Base-by-base conservation (phyloP, 345 rosid genomes). In the Raphanus raphanistrum region DNA sequence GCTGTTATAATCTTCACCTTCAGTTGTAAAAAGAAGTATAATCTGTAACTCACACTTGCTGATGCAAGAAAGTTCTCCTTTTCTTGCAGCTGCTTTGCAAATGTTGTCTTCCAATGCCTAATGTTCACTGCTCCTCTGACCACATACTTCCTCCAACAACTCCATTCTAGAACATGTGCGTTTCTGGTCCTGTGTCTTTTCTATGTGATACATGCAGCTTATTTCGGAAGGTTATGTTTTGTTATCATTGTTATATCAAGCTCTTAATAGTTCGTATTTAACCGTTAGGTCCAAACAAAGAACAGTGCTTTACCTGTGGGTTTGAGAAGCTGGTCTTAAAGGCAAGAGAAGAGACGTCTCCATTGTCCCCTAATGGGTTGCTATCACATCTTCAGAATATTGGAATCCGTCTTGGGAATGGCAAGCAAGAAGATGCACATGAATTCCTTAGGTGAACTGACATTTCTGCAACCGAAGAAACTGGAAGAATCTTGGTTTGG, bases 351-450 rank as follows among this genome's bases (percentile, higher is more conserved):
- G 86, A 88, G 52, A 90, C 83, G 81, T 83, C 89, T 72, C 88
- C 92, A 6, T 80, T 93, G 54, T 91, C 97, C 65, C 96, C 98
- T 63, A 76, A 52, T 76, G 85, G 86, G 68, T 87, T 96, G 57
- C 70, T 95, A 52, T 90, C 98, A 62, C 91, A 85, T 62, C 81
- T 96, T 38, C 92, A 84, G 72, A 85, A 72, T 75, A 83, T 86
- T 55, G 94, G 93, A 85, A 88, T 89, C 73, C 88, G 78, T 76
- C 93, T 93, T 81, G 90, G 91, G 58, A 85, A 85, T 74, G 99
- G 99, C 36, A 89, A 87, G 73, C 91, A 96, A 82, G 99, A 96
- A 87, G 99, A 96, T 78, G 99, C 99, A 27, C 99, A 96, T 86
- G 98, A 96, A 83, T 96, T 93, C 81, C 84, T 96, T 71, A 90